A percentile compares a stretch with the other conserved stretches of the same genome.
phyloP scores from a whole-genome alignment of 2,329 filamentous ascomycete species.

The Aureobasidium melanogenum region DNA sequence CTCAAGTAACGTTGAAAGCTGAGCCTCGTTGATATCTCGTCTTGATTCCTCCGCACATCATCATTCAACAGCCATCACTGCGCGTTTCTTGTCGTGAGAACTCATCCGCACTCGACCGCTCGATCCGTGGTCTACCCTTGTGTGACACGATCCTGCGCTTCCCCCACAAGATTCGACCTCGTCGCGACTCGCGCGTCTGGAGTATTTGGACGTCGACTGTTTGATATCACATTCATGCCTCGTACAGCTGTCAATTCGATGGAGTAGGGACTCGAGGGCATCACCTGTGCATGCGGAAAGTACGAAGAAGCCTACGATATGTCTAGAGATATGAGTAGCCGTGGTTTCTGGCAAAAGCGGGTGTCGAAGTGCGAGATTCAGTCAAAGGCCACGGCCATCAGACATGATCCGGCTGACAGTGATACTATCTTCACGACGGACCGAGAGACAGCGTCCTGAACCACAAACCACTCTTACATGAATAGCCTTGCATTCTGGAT shows the following conservation, averaged over 20 bases:
- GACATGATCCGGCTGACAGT: not conserved
- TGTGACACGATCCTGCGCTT: not conserved
- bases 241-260: not conserved
- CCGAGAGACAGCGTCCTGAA: too few relatives aligned
- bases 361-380: too few relatives aligned
- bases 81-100: not conserved
- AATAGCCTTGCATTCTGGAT: not conserved
- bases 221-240: not conserved
- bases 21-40: not conserved
- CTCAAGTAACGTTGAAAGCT: not conserved
- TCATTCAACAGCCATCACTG: not conserved
- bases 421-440: not conserved
- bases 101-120: constrained; percentile 1
- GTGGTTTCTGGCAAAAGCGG: too few relatives aligned
- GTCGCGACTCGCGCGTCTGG: not conserved
- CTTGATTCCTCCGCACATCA: not conserved
- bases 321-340: too few relatives aligned
- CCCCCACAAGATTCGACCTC: not conserved
- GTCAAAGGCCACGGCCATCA: not conserved
- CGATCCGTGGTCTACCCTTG: not conserved
- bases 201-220: not conserved
- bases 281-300: too few relatives aligned
- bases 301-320: too few relatives aligned
- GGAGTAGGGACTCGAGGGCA: too few relatives aligned
- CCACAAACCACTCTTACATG: not conserved